Evolutionary conservation across 768 basidiomycete genomes (phyloP).

Genomic region (Gautieria morchelliformis): DNA sequence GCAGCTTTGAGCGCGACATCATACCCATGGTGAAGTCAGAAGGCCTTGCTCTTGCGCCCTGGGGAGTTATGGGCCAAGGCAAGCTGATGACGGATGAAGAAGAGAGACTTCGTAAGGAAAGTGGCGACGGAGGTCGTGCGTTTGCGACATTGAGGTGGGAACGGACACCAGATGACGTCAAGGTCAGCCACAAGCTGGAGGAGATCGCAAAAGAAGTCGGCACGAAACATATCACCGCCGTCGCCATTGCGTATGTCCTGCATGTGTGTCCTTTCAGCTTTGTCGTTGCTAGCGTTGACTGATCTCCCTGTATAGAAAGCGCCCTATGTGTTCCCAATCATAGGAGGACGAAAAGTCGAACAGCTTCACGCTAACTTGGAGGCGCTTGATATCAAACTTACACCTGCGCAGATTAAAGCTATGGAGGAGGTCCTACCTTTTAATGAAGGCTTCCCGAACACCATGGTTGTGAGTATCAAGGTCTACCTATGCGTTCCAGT

Average conservation of each 20-base stretch:
- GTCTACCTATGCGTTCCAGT: too few relatives aligned
- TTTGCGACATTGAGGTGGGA: constrained; percentile 9
- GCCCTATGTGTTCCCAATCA: too few relatives aligned
- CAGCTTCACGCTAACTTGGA: background rate
- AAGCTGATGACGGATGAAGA: constrained; percentile 18
- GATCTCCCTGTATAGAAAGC: too few relatives aligned
- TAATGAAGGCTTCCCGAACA: background rate
- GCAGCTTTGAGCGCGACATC: constrained; percentile 26
- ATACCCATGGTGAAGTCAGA: constrained; percentile 10
- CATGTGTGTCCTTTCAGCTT: background rate
- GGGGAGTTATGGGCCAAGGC: constrained; percentile 22
- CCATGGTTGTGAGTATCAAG: background rate
- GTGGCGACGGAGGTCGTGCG: constrained; percentile 17
- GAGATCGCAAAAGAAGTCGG: background rate
- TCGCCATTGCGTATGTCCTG: constrained; percentile 8
- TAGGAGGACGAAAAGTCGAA: background rate
- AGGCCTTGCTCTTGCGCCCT: constrained; percentile 23
- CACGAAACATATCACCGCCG: background rate
- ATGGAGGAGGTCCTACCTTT: background rate
- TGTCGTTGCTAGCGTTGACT: background rate
- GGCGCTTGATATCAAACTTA: background rate
- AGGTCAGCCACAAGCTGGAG: constrained; percentile 22
- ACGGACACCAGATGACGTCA: background rate
- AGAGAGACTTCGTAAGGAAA: constrained; percentile 10
- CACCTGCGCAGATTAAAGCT: background rate